Base-by-base conservation (phyloP, 1,284 basidiomycete species). In the Ceratobasidium sp. region DNA sequence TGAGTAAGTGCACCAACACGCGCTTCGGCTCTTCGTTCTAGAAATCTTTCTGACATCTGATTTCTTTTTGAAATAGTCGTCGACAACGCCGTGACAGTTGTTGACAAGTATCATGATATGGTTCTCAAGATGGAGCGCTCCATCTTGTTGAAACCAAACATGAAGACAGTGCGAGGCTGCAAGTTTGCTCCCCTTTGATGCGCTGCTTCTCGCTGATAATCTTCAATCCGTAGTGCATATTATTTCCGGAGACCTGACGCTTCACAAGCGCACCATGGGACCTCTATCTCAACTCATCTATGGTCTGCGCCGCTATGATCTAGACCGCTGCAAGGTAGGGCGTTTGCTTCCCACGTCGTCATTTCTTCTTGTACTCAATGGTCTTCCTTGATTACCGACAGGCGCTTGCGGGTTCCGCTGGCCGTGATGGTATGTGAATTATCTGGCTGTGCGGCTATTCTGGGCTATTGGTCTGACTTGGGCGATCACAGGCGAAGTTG, bases 271-370 rank as follows among this genome's bases (percentile, higher is more conserved):
- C 16, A 90, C 89, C 2, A 82, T 91, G 9, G 88, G 87, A 67
- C 90, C 90, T 0, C 85, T 91, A 78, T 89, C 87, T 79, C 87
- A 87, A 0, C 81, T 91, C 76, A 83, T 91, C 23, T 90, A 89
- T 76, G 88, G 89, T 44, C 77, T 91, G 38, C 82, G 89, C 54
- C 82, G 87, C 74, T 91, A 91, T 76, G 89, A 91, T 75, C 79
- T 87, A 7, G 89, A 91, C 77, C 84, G 90, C 47, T 87, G 84
- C 74, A 83, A 86, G 8, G 89, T 69, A 2, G 35, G 64, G 21
- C 28, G 3, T n/a, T 28, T n/a, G 14, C 21, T 57, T 57, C 21
- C 55, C 9, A 44, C n/a, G 30, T 41, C 7, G 4, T 44, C n/a
- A n/a, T n/a, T n/a, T n/a, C n/a, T n/a, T n/a, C n/a, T n/a, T n/a